Conservation (phyloP, 768 basidiomycete species). For the Leccinum barrowsii region DNA sequence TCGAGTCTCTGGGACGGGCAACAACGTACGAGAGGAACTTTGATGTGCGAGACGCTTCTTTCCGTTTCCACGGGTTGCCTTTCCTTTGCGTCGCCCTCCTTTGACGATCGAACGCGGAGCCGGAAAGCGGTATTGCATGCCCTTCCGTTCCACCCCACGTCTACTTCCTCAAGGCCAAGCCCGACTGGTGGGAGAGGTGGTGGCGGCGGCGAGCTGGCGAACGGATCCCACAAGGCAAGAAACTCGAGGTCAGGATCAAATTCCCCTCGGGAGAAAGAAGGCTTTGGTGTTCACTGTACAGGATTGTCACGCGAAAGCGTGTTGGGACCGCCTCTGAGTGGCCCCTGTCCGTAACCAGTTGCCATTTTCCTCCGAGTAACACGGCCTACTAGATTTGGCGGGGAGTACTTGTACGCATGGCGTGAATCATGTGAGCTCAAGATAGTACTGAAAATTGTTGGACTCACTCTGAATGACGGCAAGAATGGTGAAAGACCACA, state of each 20-base stretch:
- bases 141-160: conserved; percentile 24
- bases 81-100: conserved; percentile 20
- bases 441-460: not conserved
- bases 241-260: conserved; percentile 30
- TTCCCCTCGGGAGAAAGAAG: conserved; percentile 18
- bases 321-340: not conserved
- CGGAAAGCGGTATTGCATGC: conserved; percentile 30
- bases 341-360: not conserved
- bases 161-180: conserved; percentile 27
- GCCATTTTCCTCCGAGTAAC: conserved; percentile 8
- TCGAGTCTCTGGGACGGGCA: conserved; percentile 21
- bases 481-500: conserved; percentile 25
- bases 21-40: conserved; percentile 24
- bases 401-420: conserved; percentile 20
- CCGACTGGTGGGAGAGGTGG: conserved; percentile 27
- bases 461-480: conserved; percentile 23
- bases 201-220: conserved; percentile 33
- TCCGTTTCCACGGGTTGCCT: conserved; percentile 11
- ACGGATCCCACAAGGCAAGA: conserved; percentile 33
- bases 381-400: not conserved
- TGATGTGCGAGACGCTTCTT: conserved; percentile 24
- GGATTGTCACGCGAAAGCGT: conserved; percentile 1
- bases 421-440: conserved; percentile 1
- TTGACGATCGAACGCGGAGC: conserved; percentile 30
- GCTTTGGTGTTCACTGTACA: conserved; percentile 11